phyloP scores from a whole-genome alignment of 768 basidiomycete species.

The Mycena latifolia region DNA sequence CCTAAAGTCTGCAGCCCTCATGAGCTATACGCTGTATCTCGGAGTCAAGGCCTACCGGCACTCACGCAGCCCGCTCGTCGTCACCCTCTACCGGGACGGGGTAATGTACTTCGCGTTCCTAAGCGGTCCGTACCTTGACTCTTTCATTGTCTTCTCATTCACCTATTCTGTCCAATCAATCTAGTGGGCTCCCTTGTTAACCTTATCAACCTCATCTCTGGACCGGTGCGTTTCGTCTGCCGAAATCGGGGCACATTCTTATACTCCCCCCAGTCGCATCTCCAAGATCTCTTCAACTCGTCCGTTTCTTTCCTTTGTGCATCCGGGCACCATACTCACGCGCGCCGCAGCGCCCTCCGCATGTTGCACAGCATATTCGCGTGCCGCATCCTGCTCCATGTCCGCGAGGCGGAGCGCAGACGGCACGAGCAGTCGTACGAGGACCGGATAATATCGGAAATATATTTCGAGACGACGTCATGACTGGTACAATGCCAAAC shows the following conservation, averaged over 20 bases:
- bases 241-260: too few relatives aligned
- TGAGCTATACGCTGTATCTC: constrained; percentile 25
- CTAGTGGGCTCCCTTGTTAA: constrained; percentile 6
- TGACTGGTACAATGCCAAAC: too few relatives aligned
- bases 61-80: constrained; percentile 8
- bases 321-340: background rate
- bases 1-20: constrained; percentile 10
- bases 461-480: background rate
- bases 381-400: constrained; percentile 13
- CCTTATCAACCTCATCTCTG: constrained; percentile 21
- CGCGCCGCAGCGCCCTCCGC: constrained; percentile 2
- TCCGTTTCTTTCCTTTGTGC: background rate
- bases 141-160: too few relatives aligned
- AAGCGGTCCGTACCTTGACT: background rate
- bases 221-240: constrained; percentile 3
- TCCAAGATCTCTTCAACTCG: constrained; percentile 19
- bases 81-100: constrained; percentile 27
- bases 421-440: background rate
- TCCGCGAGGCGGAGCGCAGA: constrained; percentile 23
- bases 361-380: constrained; percentile 22
- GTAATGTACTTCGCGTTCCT: constrained; percentile 25
- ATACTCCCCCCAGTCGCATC: background rate
- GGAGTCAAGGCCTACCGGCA: constrained; percentile 13
- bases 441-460: background rate
- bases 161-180: too few relatives aligned